Evolutionary conservation across 306 rosid genomes (phyloP).

Genomic region (Medicago arabica): DNA sequence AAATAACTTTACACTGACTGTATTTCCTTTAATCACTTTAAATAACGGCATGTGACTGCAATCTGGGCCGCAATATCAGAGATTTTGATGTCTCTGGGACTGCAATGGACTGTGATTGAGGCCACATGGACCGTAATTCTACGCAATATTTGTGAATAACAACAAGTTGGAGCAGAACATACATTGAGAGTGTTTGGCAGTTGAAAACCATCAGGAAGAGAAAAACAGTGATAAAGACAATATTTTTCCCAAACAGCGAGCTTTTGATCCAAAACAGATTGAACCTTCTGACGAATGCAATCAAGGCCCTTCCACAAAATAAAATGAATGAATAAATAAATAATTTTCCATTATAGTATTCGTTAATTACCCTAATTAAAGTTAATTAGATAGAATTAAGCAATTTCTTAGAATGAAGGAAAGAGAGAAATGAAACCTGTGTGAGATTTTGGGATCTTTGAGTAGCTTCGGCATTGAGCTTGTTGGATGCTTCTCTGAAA

Average conservation of each 20-base stretch:
- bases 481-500: slow-evolving; percentile 67
- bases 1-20: no score
- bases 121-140: not conserved
- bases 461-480: slow-evolving; percentile 51
- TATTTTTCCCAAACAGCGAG: slow-evolving; percentile 80
- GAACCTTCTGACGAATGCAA: slow-evolving; percentile 52
- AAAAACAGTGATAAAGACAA: slow-evolving; percentile 70
- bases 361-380: not conserved
- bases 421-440: slow-evolving; percentile 45
- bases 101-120: not conserved
- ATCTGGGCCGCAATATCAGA: not conserved
- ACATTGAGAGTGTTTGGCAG: slow-evolving; percentile 55
- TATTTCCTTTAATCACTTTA: no score
- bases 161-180: slow-evolving; percentile 38
- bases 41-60: not conserved
- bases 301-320: slow-evolving; percentile 58
- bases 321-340: not conserved
- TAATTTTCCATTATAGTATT: not conserved
- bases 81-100: not conserved
- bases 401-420: not conserved
- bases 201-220: slow-evolving; percentile 70
- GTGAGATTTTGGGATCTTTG: slow-evolving; percentile 66
- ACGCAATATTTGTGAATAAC: not conserved
- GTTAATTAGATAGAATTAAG: not conserved
- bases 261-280: slow-evolving; percentile 65